phyloP scores from a whole-genome alignment of 257 asterid genomes.

The Plectranthus barbatus region DNA sequence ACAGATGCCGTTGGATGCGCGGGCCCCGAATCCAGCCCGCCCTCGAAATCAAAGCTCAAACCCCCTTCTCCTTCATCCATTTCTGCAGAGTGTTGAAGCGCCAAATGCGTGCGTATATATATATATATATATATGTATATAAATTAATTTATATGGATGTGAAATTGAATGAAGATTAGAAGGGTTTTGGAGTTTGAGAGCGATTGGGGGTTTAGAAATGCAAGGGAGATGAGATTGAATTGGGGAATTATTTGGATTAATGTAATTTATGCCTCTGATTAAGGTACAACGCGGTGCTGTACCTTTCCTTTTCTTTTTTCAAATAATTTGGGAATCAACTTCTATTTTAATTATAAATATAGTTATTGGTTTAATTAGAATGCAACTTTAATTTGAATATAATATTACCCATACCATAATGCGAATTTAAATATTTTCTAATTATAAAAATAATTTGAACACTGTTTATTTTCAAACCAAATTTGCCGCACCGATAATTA shows the following conservation, averaged over 20 bases:
- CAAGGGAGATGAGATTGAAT: background rate
- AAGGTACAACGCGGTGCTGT: too few relatives aligned
- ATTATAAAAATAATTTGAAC: too few relatives aligned
- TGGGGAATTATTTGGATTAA: background rate
- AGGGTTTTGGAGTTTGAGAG: slow-evolving; percentile 14
- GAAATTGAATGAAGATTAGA: slow-evolving; percentile 5
- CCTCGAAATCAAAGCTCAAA: slow-evolving; percentile 87
- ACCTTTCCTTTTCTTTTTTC: background rate
- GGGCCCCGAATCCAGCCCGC: slow-evolving; percentile 68
- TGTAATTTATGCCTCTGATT: background rate
- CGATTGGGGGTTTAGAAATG: background rate
- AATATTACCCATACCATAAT: too few relatives aligned
- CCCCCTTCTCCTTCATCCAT: slow-evolving; percentile 97
- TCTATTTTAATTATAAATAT: too few relatives aligned
- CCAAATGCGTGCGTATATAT: background rate
- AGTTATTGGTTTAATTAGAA: too few relatives aligned
- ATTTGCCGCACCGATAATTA: too few relatives aligned
- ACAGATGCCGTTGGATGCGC: slow-evolving; percentile 76
- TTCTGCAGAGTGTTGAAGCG: background rate
- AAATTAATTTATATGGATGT: background rate
- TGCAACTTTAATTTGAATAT: too few relatives aligned
- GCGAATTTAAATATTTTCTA: too few relatives aligned
- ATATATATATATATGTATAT: background rate
- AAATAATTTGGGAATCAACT: too few relatives aligned
- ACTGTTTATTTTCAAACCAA: too few relatives aligned